Conservation (phyloP, 192 early-diverging fungal genomes). For the Dispira parvispora region DNA sequence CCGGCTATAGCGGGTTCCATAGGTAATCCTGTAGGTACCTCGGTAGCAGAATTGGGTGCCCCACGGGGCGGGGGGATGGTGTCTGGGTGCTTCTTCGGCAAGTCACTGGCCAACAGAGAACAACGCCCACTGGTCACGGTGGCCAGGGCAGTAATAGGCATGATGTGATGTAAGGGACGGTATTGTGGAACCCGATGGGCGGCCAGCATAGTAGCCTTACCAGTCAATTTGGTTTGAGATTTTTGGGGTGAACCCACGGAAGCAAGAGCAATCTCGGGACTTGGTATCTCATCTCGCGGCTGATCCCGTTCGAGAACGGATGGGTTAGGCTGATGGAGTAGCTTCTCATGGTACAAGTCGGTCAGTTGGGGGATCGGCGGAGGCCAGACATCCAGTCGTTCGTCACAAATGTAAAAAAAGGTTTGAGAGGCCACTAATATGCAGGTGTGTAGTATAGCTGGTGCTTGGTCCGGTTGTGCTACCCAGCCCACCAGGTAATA, state of each 20-base stretch:
- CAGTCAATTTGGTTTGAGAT: not conserved
- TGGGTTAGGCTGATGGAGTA: constrained; percentile 13
- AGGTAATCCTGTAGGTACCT: not conserved
- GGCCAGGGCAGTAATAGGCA: not conserved
- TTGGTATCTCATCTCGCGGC: not conserved
- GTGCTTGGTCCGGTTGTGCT: not conserved
- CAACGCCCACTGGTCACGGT: not conserved
- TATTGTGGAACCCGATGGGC: constrained; percentile 5
- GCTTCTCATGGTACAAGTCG: constrained; percentile 23
- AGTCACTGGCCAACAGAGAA: not conserved
- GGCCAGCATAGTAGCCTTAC: not conserved
- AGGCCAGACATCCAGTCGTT: constrained; percentile 33
- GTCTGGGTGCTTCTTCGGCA: not conserved
- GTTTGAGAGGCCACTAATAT: constrained; percentile 23
- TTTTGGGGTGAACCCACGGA: not conserved
- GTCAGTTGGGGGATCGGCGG: constrained; percentile 26
- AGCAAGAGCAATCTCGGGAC: not conserved
- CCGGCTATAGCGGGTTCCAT: constrained; percentile 5
- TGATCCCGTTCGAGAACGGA: not conserved
- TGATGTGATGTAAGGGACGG: not conserved
- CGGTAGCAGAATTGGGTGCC: constrained; percentile 11
- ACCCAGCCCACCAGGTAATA: constrained; percentile 25
- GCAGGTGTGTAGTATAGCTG: not conserved
- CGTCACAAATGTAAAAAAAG: constrained; percentile 27
- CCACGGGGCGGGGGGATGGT: not conserved